Percentiles rank a stretch among this genome's conserved stretches.
phyloP scores from a whole-genome alignment of 1,284 basidiomycete species.

The Hemileia vastatrix region DNA sequence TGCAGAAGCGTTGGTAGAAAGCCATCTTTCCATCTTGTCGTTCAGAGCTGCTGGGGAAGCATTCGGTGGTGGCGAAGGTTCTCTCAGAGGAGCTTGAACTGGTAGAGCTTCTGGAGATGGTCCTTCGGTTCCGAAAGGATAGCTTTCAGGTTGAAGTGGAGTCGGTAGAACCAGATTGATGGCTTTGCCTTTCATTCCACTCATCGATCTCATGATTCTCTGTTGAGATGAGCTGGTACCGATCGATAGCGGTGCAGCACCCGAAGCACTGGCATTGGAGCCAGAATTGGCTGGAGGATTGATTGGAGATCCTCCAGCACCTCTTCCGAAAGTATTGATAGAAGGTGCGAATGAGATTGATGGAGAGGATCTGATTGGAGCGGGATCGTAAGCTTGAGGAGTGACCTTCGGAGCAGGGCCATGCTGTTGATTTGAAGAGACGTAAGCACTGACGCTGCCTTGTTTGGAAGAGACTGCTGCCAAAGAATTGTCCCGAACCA shows the following conservation, averaged over 20 bases:
- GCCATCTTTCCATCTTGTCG: background rate
- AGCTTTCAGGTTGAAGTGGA: conserved; percentile 27
- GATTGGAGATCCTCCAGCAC: background rate
- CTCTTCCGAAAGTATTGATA: background rate
- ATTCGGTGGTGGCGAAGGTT: background rate
- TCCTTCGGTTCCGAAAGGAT: conserved; percentile 28
- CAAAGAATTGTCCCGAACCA: background rate
- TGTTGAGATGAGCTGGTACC: background rate
- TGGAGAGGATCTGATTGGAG: background rate
- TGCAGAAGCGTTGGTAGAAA: background rate
- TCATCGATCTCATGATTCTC: background rate
- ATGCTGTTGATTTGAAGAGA: background rate
- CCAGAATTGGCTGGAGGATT: background rate
- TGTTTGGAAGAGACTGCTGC: background rate
- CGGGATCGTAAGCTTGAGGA: background rate
- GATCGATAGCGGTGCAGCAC: background rate
- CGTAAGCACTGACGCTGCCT: background rate
- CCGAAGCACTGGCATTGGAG: background rate
- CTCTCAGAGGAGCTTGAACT: background rate
- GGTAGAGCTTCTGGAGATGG: background rate
- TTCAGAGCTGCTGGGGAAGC: background rate
- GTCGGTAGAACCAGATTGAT: conserved; percentile 27
- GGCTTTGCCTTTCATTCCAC: conserved; percentile 29
- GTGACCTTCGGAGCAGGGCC: background rate
- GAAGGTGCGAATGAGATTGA: background rate